These are phyloP conservation scores for Neurospora sp. DNA, from an alignment of 495 filamentous ascomycete species.

Conservation along the genomic window DNA sequence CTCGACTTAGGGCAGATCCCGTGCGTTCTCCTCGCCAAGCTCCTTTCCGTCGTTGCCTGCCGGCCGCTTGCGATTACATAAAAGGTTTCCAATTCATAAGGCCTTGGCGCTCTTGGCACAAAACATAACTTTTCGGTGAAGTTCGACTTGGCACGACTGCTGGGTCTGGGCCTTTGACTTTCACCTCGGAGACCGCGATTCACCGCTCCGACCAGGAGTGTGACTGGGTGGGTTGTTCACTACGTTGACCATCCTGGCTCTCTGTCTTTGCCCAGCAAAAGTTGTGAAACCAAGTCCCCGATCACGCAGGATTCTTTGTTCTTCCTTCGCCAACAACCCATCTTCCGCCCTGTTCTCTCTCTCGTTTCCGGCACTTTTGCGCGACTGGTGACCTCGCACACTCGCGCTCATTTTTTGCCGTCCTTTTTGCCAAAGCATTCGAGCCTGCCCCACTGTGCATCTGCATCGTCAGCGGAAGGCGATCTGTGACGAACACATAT, in stretches of 20 bases:
- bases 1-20: constrained; percentile 19
- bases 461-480: background rate
- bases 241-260: background rate
- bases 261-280: background rate
- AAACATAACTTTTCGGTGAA: background rate
- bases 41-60: background rate
- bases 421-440: background rate
- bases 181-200: background rate
- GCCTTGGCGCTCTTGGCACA: background rate
- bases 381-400: background rate
- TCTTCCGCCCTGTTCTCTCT: background rate
- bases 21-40: background rate
- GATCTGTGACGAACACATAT: background rate
- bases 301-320: constrained; percentile 15
- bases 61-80: background rate
- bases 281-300: background rate
- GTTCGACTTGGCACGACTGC: background rate
- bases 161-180: background rate
- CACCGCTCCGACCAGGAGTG: background rate
- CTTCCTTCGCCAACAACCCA: constrained; percentile 4
- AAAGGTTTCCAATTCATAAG: background rate
- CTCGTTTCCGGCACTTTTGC: background rate
- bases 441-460: background rate
- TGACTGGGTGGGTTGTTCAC: background rate
- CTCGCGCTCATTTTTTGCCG: background rate